Evolutionary conservation across 192 early-diverging fungal species (phyloP), one percentile per base, ranked within the genome.

Genomic region (Coemansia sp.): DNA sequence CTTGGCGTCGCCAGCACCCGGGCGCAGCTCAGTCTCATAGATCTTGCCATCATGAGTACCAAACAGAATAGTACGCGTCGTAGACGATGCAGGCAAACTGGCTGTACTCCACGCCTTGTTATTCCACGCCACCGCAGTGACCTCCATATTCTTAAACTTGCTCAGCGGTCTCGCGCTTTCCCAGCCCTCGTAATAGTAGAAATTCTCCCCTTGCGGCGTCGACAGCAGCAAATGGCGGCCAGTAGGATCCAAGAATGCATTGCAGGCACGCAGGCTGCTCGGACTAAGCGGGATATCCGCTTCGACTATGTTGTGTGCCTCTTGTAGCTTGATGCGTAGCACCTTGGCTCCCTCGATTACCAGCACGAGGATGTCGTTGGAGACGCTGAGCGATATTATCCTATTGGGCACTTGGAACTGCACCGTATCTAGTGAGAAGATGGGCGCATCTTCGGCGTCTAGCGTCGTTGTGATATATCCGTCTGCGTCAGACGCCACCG

Each of bases 91-190:
- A 3, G 51, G 26, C 51, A 53, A 5, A 38, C 63, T 70, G 0
- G 72, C 70, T 5, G 65, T 51, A 4, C 66, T 46, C 75, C 69
- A 66, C 0, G 77, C 74, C 43, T 83, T 74, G 34, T 86, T 84
- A 42, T 91, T 94, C 96, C 96, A 98, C 2, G 92, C 95, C n/a
- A 98, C 88, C 0, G 91, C 91, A 34, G 94, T 91, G 48, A 96
- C 86, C 18, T 88, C 73, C 59, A 95, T 82, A 14, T 88, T 92
- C 86, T 89, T 90, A 38, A 97, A 87, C 70, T 87, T 89, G n/a
- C 83, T 64, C 50, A 98, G 77, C 40, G 82, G 69, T 64, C 94
- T 94, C 13, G 90, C 88, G 62, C 90, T 88, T 64, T 91, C 90
- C 94, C 94, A 97, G 56, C 86, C 86, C 50, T 88, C 83, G 77